Evolutionary conservation across 345 rosid species (phyloP).

Genomic region (Camelina sativa): DNA sequence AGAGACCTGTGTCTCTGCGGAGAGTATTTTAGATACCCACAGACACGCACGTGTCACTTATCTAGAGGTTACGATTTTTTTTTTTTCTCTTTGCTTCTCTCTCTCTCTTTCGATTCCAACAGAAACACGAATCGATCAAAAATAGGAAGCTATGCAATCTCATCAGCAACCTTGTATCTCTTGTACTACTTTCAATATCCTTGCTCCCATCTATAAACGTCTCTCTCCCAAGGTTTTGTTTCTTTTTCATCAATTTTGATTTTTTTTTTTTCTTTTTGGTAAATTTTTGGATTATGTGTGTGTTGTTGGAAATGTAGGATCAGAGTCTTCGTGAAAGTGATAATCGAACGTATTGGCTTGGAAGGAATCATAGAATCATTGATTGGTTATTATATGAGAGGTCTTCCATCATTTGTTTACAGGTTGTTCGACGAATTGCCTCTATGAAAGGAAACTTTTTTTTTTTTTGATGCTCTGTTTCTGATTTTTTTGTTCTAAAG

Average conservation of each 20-base stretch:
- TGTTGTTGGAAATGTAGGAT: constrained; percentile 48
- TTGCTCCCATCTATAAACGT: constrained; percentile 91
- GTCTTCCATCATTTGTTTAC: constrained; percentile 89
- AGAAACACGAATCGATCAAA: constrained; percentile 39
- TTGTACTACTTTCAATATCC: constrained; percentile 85
- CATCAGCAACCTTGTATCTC: constrained; percentile 78
- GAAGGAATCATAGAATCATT: constrained; percentile 77
- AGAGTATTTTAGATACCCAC: too few species aligned
- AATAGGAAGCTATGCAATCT: constrained; percentile 88
- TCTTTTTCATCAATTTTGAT: not conserved
- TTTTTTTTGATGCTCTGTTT: not conserved
- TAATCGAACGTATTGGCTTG: constrained; percentile 65
- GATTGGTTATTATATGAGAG: constrained; percentile 80
- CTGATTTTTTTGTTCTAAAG: constrained; percentile 43
- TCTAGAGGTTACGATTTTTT: too few species aligned
- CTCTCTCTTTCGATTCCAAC: too few species aligned
- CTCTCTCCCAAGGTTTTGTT: constrained; percentile 55
- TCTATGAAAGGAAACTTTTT: not conserved
- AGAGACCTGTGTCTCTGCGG: too few species aligned
- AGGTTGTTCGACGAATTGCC: constrained; percentile 52
- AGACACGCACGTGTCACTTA: too few species aligned
- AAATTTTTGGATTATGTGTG: constrained; percentile 34
- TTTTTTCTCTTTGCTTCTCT: too few species aligned
- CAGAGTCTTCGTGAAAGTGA: constrained; percentile 81
- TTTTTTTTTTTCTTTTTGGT: not conserved